Conservation (phyloP, 306 rosid genomes). For the Cyamopsis tetragonoloba region DNA sequence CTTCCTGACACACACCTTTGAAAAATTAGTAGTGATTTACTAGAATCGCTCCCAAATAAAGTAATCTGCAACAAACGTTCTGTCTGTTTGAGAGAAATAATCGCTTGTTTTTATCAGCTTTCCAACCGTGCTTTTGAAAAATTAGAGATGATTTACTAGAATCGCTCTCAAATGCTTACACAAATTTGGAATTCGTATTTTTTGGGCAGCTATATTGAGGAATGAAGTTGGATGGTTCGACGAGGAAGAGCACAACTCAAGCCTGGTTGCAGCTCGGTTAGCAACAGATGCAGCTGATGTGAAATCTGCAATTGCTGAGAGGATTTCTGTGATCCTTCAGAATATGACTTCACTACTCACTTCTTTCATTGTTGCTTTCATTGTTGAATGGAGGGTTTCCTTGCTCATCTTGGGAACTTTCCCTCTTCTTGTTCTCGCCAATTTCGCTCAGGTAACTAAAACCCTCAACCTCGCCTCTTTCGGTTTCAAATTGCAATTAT, state of each 20-base stretch:
- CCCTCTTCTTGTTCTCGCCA: constrained; percentile 93
- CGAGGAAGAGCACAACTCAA: constrained; percentile 97
- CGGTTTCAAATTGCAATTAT: too few relatives aligned
- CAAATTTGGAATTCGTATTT: neutral
- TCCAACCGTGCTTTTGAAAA: too few relatives aligned
- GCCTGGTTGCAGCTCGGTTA: constrained; percentile 77
- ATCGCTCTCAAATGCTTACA: neutral
- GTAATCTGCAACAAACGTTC: too few relatives aligned
- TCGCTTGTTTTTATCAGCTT: too few relatives aligned
- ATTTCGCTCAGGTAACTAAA: constrained; percentile 83
- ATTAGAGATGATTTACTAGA: too few relatives aligned
- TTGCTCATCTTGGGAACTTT: constrained; percentile 84
- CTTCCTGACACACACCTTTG: too few relatives aligned
- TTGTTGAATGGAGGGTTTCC: constrained; percentile 98
- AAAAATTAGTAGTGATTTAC: too few relatives aligned
- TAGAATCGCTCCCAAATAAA: too few relatives aligned
- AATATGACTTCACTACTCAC: constrained; percentile 98
- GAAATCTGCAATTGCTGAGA: constrained; percentile 93
- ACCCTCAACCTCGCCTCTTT: neutral
- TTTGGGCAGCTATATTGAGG: constrained; percentile 73
- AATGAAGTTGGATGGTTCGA: constrained; percentile 99
- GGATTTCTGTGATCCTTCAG: constrained; percentile 89
- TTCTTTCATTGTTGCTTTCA: constrained; percentile 95
- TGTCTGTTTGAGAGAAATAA: too few relatives aligned
- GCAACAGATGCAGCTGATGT: constrained; percentile 98